A percentile compares a stretch with the other conserved stretches of the same genome.
Evolutionary conservation across 73 alveolate species (phyloP).

Genomic region (Symbiodinium pilosum): DNA sequence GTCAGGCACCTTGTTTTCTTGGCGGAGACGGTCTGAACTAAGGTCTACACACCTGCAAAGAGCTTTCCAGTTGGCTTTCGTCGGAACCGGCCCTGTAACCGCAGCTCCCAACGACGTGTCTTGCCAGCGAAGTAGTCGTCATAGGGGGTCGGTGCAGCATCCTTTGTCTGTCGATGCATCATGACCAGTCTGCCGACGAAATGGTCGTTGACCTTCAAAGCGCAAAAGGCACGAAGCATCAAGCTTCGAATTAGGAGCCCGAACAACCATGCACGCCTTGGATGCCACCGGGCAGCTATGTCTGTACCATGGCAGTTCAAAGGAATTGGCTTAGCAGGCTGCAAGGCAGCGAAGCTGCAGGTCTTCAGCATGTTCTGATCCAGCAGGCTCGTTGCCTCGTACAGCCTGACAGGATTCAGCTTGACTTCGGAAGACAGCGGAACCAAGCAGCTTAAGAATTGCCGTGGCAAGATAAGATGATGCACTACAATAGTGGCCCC

Average conservation of each 20-base stretch:
- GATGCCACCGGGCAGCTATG: background rate
- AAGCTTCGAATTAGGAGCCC: too few relatives aligned
- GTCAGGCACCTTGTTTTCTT: too few relatives aligned
- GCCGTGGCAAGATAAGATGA: too few relatives aligned
- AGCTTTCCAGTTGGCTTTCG: background rate
- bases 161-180: constrained; percentile 62
- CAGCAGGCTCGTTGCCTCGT: background rate
- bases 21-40: too few relatives aligned
- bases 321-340: background rate
- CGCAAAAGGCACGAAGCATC: background rate
- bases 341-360: background rate
- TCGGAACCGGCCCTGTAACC: constrained; percentile 40
- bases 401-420: background rate
- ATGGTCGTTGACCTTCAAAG: constrained; percentile 16
- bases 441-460: background rate
- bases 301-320: background rate
- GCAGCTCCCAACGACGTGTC: constrained; percentile 92
- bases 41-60: background rate
- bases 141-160: background rate
- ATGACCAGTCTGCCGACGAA: constrained; percentile 47
- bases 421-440: background rate
- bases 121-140: constrained; percentile 54
- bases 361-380: background rate
- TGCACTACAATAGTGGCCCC: too few relatives aligned
- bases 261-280: background rate